Base-by-base conservation (phyloP, 352 stramenopile genomes). In the Aphanomyces cochlioides region DNA sequence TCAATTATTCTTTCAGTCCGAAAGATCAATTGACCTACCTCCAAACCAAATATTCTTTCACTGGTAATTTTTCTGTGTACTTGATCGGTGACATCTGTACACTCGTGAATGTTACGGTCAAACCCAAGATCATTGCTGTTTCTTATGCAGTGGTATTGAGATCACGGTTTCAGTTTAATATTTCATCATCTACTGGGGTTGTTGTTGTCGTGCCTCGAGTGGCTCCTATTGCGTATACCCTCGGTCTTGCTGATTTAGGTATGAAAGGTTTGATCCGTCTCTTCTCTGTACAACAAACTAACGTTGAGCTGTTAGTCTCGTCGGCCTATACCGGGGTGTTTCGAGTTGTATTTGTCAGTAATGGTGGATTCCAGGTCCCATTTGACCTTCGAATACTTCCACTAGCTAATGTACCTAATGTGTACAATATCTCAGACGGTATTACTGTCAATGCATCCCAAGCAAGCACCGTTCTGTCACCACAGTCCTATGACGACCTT, bases 361-460 rank as follows among this genome's bases (percentile, higher is more conserved):
- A 34, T 58, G 50, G 50, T 10, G 50, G 50, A 34, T 58, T 21
- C 50, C 50, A 58, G 37, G n/a, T 58, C 8, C 7, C 50, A 34
- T 58, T 58, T 58, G 50, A 58, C 50, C n/a, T 58, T 58, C 50
- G 50, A 8, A 58, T 58, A 13, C 37, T 58, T 58, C 50, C 50
- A n/a, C 8, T 58, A 34, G 50, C 50, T 13, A 34, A 12, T 1
- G 50, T 58, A 34, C 50, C 50, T 58, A 13, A 19, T n/a, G 0
- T 58, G 28, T 58, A n/a, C 8, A 58, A 58, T 58, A 34, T 34
- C 8, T 19, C 50, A 10, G 8, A n/a, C 8, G 37, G n/a, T 34
- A 8, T 58, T 10, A 34, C 37, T 10, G 50, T 58, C 8, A 58
- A 58, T 19, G 50, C 50, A 21, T 38, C 50, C 8, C 8, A 58